phyloP scores from a whole-genome alignment of 2,329 filamentous ascomycete species.

The Acrodontium crateriforme region DNA sequence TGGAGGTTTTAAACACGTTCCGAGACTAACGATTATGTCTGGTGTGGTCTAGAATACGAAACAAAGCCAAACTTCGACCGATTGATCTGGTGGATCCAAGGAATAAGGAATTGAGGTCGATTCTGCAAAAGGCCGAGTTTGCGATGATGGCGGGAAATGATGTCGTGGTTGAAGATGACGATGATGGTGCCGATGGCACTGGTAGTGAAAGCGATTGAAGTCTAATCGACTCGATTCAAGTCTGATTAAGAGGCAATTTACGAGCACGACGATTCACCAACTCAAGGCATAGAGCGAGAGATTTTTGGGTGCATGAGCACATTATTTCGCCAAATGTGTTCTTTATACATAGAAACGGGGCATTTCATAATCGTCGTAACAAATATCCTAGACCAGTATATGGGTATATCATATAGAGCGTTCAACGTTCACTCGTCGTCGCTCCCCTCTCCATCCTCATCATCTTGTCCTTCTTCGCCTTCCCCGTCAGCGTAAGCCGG shows the following conservation, averaged over 20 bases:
- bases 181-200: constrained; percentile 26
- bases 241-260: no score
- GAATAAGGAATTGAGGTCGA: constrained; percentile 46
- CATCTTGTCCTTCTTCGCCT: background rate
- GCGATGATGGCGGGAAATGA: constrained; percentile 35
- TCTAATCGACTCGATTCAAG: no score
- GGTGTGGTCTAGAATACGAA: constrained; percentile 36
- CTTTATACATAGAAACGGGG: no score
- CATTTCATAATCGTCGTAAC: no score
- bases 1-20: background rate
- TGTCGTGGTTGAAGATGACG: constrained; percentile 35
- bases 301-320: no score
- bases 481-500: no score
- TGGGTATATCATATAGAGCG: no score
- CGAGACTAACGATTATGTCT: constrained; percentile 1
- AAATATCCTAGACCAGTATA: no score
- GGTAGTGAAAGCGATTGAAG: constrained; percentile 35
- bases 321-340: no score
- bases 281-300: no score
- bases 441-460: constrained; percentile 1
- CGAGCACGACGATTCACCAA: no score
- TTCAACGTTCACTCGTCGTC: no score
- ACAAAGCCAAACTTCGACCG: constrained; percentile 60
- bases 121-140: constrained; percentile 61
- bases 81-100: constrained; percentile 59